These are phyloP conservation scores for Aspergillus alliaceus DNA, from an alignment of 2,329 filamentous ascomycete species.

Conservation along the genomic window DNA sequence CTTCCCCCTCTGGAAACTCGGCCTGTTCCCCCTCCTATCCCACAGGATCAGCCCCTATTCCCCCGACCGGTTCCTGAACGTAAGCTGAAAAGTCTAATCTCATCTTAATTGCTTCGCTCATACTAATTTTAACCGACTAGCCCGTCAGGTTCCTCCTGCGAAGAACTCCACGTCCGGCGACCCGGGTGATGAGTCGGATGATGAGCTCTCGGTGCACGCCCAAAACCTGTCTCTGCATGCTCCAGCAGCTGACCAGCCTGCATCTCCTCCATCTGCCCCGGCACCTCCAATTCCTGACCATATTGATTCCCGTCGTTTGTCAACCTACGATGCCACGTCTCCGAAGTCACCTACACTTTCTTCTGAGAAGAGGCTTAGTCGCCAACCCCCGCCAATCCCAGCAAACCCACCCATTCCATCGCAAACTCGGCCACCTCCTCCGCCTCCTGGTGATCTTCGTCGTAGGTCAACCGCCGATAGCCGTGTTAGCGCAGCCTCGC, in stretches of 20 bases:
- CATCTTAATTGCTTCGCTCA: constrained; percentile 24
- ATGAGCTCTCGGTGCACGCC: constrained; percentile 68
- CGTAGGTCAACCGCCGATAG: constrained; percentile 62
- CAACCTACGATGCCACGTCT: constrained; percentile 46
- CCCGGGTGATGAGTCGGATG: constrained; percentile 82
- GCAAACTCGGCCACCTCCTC: constrained; percentile 66
- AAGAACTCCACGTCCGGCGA: constrained; percentile 63
- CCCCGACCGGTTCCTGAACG: constrained; percentile 51
- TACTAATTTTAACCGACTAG: constrained; percentile 41
- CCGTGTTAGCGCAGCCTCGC: constrained; percentile 40
- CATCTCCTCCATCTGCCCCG: constrained; percentile 50
- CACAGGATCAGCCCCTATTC: constrained; percentile 35
- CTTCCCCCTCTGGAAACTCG: constrained; percentile 43
- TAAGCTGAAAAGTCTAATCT: constrained; percentile 44
- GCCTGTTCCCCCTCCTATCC: constrained; percentile 38
- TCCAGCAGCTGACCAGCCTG: constrained; percentile 40
- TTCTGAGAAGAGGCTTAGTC: constrained; percentile 44
- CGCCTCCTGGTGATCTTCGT: constrained; percentile 56
- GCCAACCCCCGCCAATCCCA: constrained; percentile 44
- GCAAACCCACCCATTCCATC: constrained; percentile 38
- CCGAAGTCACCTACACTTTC: constrained; percentile 29
- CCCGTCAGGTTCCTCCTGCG: constrained; percentile 61
- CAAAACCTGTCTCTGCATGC: constrained; percentile 47
- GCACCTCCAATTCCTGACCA: constrained; percentile 45
- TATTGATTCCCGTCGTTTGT: constrained; percentile 39